A percentile compares a stretch with the other conserved stretches of the same genome.
Evolutionary conservation across 768 basidiomycete species (phyloP).

Genomic region (Podaxis sp.): DNA sequence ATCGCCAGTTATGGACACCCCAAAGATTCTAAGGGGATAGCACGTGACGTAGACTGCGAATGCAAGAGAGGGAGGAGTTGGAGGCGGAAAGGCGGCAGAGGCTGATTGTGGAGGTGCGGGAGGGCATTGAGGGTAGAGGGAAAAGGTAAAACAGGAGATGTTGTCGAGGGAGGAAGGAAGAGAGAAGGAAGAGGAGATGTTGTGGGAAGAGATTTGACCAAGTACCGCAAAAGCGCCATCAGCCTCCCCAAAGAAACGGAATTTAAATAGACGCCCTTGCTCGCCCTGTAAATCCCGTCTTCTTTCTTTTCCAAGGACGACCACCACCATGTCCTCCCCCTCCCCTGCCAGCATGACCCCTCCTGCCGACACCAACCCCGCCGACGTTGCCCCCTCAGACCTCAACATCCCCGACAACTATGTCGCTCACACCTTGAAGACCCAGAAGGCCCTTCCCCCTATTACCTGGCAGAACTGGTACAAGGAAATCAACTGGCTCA

Average conservation of each 20-base stretch:
- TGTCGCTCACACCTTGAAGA: conserved; percentile 69
- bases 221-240: not conserved
- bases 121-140: not conserved
- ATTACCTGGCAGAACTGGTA: conserved; percentile 54
- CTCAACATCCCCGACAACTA: conserved; percentile 78
- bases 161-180: not conserved
- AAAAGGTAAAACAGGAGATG: not conserved
- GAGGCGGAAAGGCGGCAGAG: not conserved
- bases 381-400: conserved; percentile 38
- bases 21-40: conserved; percentile 3
- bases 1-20: conserved; percentile 5
- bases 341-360: not conserved
- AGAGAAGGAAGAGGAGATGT: not conserved
- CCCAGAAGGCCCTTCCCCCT: conserved; percentile 64
- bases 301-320: conserved; percentile 4
- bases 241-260: conserved; percentile 12
- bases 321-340: conserved; percentile 10
- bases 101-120: no score
- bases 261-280: conserved; percentile 8
- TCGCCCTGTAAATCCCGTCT: not conserved
- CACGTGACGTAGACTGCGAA: not conserved
- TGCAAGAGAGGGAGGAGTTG: not conserved
- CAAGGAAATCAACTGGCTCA: conserved; percentile 74
- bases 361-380: conserved; percentile 7
- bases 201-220: not conserved